phyloP scores from a whole-genome alignment of 2,329 filamentous ascomycete species.

The Hymenoscyphus linearis region DNA sequence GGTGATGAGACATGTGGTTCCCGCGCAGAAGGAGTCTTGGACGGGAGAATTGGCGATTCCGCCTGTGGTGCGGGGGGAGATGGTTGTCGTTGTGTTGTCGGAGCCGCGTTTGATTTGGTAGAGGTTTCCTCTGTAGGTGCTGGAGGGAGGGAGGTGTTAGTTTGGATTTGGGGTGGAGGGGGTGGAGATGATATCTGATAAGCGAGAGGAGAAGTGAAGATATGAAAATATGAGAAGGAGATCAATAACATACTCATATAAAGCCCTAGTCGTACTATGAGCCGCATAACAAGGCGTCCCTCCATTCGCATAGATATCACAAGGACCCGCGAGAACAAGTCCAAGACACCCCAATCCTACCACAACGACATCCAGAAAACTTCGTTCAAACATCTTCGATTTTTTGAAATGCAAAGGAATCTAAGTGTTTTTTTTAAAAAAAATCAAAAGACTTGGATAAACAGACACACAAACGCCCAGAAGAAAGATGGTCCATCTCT shows the following conservation, averaged over 20 bases:
- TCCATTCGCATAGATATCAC: slow-evolving; percentile 55
- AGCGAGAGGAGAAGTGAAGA: no score
- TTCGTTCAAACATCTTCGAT: no score
- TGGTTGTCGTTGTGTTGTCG: slow-evolving; percentile 35
- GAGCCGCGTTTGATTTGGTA: slow-evolving; percentile 57
- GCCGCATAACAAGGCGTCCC: slow-evolving; percentile 59
- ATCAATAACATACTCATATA: slow-evolving; percentile 37
- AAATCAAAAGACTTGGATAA: slow-evolving; percentile 21
- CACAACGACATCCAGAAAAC: no score
- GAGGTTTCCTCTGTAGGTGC: slow-evolving; percentile 45
- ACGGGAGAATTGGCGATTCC: slow-evolving; percentile 56
- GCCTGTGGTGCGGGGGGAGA: slow-evolving; percentile 46
- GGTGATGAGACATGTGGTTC: slow-evolving; percentile 57
- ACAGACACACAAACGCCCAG: neutral
- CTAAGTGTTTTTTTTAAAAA: no score
- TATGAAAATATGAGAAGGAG: no score
- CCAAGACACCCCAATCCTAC: no score
- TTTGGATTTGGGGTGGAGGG: no score
- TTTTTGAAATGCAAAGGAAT: no score
- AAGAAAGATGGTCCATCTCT: neutral
- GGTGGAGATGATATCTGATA: no score
- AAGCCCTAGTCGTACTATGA: slow-evolving; percentile 58
- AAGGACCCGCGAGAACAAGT: slow-evolving; percentile 49
- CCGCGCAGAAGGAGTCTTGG: slow-evolving; percentile 56
- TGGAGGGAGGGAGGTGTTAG: slow-evolving; percentile 16